Evolutionary conservation across 345 rosid genomes (phyloP), one percentile per base, ranked within the genome.

Genomic region (Carallia brachiata): DNA sequence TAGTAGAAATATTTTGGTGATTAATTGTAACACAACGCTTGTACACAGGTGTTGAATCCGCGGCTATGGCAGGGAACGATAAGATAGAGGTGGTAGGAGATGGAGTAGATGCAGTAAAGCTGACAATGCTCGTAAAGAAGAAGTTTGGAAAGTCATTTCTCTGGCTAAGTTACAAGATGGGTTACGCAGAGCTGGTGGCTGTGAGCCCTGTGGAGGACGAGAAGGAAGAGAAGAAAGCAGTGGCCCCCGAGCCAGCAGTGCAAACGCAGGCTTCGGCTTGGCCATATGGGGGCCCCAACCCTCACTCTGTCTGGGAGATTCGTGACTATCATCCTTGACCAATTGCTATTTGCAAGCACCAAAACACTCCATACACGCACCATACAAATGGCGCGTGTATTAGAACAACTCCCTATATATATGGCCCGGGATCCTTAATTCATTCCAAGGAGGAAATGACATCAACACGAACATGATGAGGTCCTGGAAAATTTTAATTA

Each of bases 1-100:
- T 44, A 13, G 50, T 44, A 13, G 50, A 15, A 44, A 10, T 44
- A 12, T 44, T 1, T 44, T 10, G 50, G 16, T 3, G 16, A 12
- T 44, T 44, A 16, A 44, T 44, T 12, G 4, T 44, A 44, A 44
- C 17, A 44, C 50, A 32, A 32, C 13, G 12, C 12, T 12, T 44
- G 50, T 12, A 12, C 50, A 1, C 32, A 65, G 81, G 81, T 1
- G 77, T 74, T 31, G 6, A 62, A 3, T 61, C 13, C 0, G 67
- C 1, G 47, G 50, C 63, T 0, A 6, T 72, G 1, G 65, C 57
- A 7, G 80, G 52, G 52, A 6, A 3, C n/a, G 75, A 76, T 12
- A 44, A 66, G 70, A 40, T 76, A 4, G 73, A 66, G 59, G 68
- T 70, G 31, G 39, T n/a, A 6, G 78, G 77, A 13, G 79, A 64